These are phyloP conservation scores for Micractinium conductrix DNA, from an alignment of 139 green algal species.

Conservation along the genomic window DNA sequence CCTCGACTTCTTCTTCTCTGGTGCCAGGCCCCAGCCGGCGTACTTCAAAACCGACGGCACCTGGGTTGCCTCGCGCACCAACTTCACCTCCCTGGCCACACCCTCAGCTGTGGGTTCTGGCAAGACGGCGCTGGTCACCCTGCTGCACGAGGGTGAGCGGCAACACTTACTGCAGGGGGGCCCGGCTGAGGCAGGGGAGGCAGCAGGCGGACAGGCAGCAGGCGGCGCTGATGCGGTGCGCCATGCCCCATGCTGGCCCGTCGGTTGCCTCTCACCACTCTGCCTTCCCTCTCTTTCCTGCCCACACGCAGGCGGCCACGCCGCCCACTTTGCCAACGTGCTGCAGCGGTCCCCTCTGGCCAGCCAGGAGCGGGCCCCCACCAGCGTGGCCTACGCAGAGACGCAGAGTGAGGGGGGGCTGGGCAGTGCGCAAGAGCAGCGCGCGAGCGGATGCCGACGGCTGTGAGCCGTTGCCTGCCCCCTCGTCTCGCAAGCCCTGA, in stretches of 20 bases:
- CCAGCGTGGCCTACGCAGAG: constrained; percentile 81
- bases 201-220: too few relatives aligned
- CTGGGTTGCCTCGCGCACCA: constrained; percentile 66
- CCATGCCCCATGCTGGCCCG: too few relatives aligned
- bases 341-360: constrained; percentile 68
- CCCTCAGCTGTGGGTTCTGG: constrained; percentile 68
- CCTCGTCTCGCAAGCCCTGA: too few relatives aligned
- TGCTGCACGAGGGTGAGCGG: constrained; percentile 87
- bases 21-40: constrained; percentile 52
- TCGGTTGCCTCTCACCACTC: too few relatives aligned
- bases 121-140: constrained; percentile 79
- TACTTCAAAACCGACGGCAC: constrained; percentile 65
- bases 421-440: too few relatives aligned
- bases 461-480: too few relatives aligned
- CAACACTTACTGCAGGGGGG: too few relatives aligned
- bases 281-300: too few relatives aligned
- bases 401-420: too few relatives aligned
- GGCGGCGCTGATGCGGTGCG: too few relatives aligned
- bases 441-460: too few relatives aligned
- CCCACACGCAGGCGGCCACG: constrained; percentile 43
- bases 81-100: constrained; percentile 85
- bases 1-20: background rate
- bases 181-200: too few relatives aligned
- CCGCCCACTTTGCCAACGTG: constrained; percentile 82
- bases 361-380: constrained; percentile 79